These are phyloP conservation scores for Debaryomyces prosopidis DNA, from an alignment of 805 yeast species.

Conservation along the genomic window DNA sequence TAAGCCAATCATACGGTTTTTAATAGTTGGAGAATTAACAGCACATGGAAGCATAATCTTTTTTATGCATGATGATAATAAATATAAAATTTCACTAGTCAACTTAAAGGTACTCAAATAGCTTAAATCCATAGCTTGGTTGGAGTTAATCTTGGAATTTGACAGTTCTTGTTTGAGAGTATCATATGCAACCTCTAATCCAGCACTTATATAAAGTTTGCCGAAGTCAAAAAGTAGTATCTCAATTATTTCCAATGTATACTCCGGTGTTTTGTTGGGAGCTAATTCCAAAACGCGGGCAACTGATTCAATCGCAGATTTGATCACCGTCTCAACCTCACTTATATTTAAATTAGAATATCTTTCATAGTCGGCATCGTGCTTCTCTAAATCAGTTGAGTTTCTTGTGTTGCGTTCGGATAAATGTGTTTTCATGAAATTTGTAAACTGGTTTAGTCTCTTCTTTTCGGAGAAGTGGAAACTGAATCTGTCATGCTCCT, in stretches of 20 bases:
- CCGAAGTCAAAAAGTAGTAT: constrained; percentile 70
- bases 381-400: constrained; percentile 14
- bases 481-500: constrained; percentile 25
- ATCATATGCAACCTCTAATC: constrained; percentile 68
- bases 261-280: constrained; percentile 60
- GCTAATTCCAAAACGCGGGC: constrained; percentile 75
- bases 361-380: constrained; percentile 21
- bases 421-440: constrained; percentile 53
- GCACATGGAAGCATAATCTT: constrained; percentile 77
- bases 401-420: constrained; percentile 40
- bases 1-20: constrained; percentile 58
- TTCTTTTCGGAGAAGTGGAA: constrained; percentile 40
- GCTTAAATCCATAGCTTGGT: constrained; percentile 39
- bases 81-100: constrained; percentile 59
- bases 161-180: constrained; percentile 38
- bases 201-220: constrained; percentile 69
- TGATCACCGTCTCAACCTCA: constrained; percentile 62
- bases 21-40: constrained; percentile 54
- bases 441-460: constrained; percentile 53
- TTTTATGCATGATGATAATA: constrained; percentile 72
- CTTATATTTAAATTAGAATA: constrained; percentile 36
- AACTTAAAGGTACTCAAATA: constrained; percentile 51
- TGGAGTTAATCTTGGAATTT: constrained; percentile 20
- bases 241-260: constrained; percentile 66
- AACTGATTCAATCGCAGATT: constrained; percentile 72